Base-by-base conservation (phyloP, 1,139 yeast species). In the Sugiyamaella pinicola region DNA sequence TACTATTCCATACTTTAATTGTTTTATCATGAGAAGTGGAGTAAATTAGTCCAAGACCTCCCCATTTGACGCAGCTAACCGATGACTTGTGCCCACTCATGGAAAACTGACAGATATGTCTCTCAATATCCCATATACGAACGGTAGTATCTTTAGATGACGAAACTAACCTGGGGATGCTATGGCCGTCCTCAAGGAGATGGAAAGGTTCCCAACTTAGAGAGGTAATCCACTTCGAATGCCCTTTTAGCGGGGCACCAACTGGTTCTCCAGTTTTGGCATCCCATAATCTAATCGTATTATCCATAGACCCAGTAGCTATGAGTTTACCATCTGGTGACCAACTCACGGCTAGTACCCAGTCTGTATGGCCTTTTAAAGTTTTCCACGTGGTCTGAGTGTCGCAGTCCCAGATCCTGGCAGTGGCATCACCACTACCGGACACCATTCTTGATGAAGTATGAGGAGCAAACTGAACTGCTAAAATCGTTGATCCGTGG, bases 401-500 rank as follows among this genome's bases (percentile, higher is more conserved):
- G 65, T 89, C 87, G 69, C 96, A 87, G 70, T 91, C 98, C 99
- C 99, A 93, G 50, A 93, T 82, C 66, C 98, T 78, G 3, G 98
- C 98, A n/a, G 98, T 91, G 41, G 87, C 82, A 69, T 93, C 99
- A 43, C 99, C 99, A 7, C 97, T 90, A 44, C 99, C 99, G 0
- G 97, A 86, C 45, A 89, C 95, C 85, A 93, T 83, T 61, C 91
- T 76, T 4, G 93, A 79, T 12, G 95, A 83, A 38, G 93, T 85
- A 64, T 87, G 80, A 31, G 99, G 99, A 1, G 99, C 95, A 77
- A 95, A 93, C 60, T 87, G 93, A 47, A 95, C 86, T 55, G 96
- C 88, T 60, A 93, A 75, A 56, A 93, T 89, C 0, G 98, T 91
- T 3, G 96, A 82, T 0, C 96, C 96, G 67, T 93, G 99, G 4